Percentiles rank a stretch among this genome's conserved stretches.
phyloP scores from a whole-genome alignment of 768 basidiomycete species.

The Gymnopilus dilepis region DNA sequence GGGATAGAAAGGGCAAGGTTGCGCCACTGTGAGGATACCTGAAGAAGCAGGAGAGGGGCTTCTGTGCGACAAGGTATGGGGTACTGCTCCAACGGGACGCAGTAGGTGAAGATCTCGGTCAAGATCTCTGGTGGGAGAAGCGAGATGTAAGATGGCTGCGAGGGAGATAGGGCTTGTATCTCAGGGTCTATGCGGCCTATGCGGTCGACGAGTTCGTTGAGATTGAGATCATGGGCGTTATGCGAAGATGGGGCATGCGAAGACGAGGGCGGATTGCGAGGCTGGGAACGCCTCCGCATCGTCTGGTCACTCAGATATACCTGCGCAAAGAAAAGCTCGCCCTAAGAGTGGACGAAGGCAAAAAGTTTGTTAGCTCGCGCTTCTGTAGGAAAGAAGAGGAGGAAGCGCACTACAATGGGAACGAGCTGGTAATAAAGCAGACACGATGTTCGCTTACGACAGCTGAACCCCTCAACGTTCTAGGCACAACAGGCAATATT shows the following conservation, averaged over 20 bases:
- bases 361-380: neutral
- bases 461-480: conserved; percentile 4
- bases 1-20: conserved; percentile 31
- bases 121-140: conserved; percentile 37
- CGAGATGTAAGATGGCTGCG: conserved; percentile 21
- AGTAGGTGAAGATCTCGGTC: conserved; percentile 34
- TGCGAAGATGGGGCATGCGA: conserved; percentile 8
- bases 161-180: neutral
- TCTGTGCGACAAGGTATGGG: conserved; percentile 29
- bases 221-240: conserved; percentile 4
- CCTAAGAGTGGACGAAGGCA: neutral
- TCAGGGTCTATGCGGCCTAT: conserved; percentile 15
- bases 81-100: conserved; percentile 32
- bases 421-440: neutral
- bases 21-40: conserved; percentile 35
- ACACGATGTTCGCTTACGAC: conserved; percentile 7
- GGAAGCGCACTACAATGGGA: conserved; percentile 7
- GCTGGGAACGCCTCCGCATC: conserved; percentile 6
- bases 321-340: neutral
- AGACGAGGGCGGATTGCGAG: conserved; percentile 7
- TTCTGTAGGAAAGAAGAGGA: conserved; percentile 7
- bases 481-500: conserved; percentile 11
- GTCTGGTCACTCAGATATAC: neutral
- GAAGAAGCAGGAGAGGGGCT: conserved; percentile 35
- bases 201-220: conserved; percentile 13